Percentiles rank a stretch among this genome's conserved stretches.
Conservation (phyloP, 192 early-diverging fungal species). For the Gamsiella multidivaricata region DNA sequence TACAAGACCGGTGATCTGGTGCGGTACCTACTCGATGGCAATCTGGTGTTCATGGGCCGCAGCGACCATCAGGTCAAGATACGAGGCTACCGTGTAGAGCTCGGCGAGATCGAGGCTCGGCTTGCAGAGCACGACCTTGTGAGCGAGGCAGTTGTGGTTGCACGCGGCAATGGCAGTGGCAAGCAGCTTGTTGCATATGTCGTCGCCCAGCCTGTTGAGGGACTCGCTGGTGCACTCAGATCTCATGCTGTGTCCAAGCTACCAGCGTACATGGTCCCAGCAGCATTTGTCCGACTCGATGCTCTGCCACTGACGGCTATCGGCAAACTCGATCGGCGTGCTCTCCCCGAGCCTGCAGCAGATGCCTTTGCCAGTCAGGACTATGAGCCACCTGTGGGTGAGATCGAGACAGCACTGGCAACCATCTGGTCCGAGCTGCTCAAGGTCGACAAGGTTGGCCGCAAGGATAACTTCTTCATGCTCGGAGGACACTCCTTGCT, state of each 20-base stretch:
- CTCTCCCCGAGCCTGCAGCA: conserved; percentile 27
- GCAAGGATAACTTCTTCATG: conserved; percentile 14
- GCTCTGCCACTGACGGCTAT: conserved; percentile 28
- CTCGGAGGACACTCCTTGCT: conserved; percentile 26
- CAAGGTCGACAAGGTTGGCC: conserved; percentile 6
- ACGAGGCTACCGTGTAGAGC: conserved; percentile 50
- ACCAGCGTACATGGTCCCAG: conserved; percentile 75
- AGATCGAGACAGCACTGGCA: conserved; percentile 6
- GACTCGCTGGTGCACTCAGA: conserved; percentile 46
- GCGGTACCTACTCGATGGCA: conserved; percentile 35
- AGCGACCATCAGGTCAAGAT: conserved; percentile 62
- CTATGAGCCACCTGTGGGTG: conserved; percentile 18
- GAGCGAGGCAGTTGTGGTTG: conserved; percentile 26
- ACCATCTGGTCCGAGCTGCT: conserved; percentile 5
- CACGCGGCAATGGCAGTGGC: conserved; percentile 54
- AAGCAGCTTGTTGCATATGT: conserved; percentile 71
- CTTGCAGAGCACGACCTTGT: conserved; percentile 31
- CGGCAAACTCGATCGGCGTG: conserved; percentile 49
- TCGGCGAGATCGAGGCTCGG: conserved; percentile 37
- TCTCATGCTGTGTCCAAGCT: conserved; percentile 62
- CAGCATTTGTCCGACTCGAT: conserved; percentile 34
- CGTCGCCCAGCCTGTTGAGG: background rate
- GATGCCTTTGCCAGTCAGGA: background rate
- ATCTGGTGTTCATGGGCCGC: conserved; percentile 44
- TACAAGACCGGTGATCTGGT: conserved; percentile 52